A percentile compares a stretch with the other conserved stretches of the same genome.
phyloP scores from a whole-genome alignment of 139 green algal species.

The Trebouxia sp. region DNA sequence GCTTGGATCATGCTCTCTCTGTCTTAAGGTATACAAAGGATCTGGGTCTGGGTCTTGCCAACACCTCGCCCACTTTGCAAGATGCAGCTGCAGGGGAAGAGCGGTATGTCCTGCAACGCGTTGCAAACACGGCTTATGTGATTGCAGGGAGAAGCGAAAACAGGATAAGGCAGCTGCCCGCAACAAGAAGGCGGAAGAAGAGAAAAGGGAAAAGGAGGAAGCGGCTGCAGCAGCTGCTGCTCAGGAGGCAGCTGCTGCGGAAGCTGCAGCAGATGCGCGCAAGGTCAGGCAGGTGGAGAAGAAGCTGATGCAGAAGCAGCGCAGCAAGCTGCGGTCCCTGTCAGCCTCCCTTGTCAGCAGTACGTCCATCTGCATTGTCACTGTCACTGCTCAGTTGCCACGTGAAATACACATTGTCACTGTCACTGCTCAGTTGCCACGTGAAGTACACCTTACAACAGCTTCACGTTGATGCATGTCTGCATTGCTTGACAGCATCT shows the following conservation, averaged over 20 bases:
- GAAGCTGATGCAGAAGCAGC: constrained; percentile 83
- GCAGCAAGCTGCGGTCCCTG: constrained; percentile 64
- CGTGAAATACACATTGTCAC: no score
- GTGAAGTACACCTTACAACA: no score
- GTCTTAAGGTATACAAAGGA: no score
- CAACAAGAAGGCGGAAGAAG: constrained; percentile 51
- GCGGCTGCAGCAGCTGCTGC: constrained; percentile 44
- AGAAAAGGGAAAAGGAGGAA: constrained; percentile 49
- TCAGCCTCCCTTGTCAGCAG: constrained; percentile 17
- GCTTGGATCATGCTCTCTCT: no score
- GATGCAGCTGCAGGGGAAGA: no score
- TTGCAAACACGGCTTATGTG: no score
- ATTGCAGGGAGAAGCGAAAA: constrained; percentile 58
- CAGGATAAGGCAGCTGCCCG: constrained; percentile 70
- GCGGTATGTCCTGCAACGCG: no score
- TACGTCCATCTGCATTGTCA: neutral
- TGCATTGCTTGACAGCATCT: no score
- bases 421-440: neutral
- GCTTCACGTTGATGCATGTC: no score
- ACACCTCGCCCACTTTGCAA: no score
- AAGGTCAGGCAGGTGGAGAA: constrained; percentile 82
- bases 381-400: neutral
- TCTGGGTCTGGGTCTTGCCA: no score
- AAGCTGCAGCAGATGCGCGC: constrained; percentile 53
- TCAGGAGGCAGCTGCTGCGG: constrained; percentile 47